A percentile compares a stretch with the other conserved stretches of the same genome.
phyloP scores from a whole-genome alignment of 768 basidiomycete species.

The Pulveroboletus ravenelii region DNA sequence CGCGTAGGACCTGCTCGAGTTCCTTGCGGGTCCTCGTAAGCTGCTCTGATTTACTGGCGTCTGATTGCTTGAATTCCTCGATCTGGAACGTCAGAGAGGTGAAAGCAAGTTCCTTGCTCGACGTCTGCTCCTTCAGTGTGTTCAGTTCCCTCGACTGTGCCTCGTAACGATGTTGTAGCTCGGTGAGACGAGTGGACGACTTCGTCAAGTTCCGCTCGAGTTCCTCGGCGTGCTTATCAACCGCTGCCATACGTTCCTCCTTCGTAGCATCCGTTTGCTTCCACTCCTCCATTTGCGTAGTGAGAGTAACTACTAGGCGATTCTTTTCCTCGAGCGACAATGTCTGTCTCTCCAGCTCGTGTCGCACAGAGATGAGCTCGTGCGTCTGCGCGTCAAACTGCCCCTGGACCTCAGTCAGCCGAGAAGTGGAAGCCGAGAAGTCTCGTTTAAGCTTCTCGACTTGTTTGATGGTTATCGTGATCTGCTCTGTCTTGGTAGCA shows the following conservation, averaged over 20 bases:
- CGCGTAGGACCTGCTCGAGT: too few species aligned
- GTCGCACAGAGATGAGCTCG: neutral
- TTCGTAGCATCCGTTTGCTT: neutral
- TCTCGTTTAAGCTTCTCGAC: slow-evolving; percentile 1
- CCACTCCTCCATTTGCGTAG: neutral
- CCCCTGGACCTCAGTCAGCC: neutral
- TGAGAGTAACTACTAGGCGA: neutral
- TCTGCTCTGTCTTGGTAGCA: neutral
- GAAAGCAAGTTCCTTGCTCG: too few species aligned
- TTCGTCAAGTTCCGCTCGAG: neutral
- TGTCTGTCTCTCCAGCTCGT: neutral
- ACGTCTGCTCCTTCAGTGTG: too few species aligned
- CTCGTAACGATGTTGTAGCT: neutral
- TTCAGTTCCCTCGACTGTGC: neutral
- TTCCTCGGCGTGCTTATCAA: neutral
- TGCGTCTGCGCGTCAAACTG: neutral
- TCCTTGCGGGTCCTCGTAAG: too few species aligned
- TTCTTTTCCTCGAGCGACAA: neutral
- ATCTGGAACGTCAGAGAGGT: neutral
- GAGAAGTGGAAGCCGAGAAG: neutral
- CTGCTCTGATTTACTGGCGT: neutral
- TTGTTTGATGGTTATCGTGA: neutral
- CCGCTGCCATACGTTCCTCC: neutral
- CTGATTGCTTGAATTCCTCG: neutral
- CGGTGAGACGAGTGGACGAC: neutral